Base-by-base conservation (phyloP, 306 rosid species). In the Cercis canadensis region DNA sequence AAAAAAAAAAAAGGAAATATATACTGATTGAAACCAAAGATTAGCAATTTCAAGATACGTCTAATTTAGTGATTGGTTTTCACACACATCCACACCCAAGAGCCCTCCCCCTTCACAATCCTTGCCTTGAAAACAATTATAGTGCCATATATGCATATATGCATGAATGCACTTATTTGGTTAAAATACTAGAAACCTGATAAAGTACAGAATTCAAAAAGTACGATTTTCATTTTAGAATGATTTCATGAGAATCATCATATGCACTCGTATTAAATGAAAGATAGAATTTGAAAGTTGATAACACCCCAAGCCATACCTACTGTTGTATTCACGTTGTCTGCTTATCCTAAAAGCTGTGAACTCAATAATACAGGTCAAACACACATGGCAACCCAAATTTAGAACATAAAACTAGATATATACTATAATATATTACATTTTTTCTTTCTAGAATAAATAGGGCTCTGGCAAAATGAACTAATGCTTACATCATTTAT, bases 401-500 rank as follows among this genome's bases (percentile, higher is more conserved):
- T 39, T 24, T 16, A 50, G 46, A 47, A 70, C 41, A 8, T n/a
- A 55, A 24, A 45, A 40, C 31, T 11, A 37, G 52, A 67, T 8
- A 37, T 15, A 15, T 21, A 37, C 43, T 29, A 6, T 39, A 44
- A 32, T n/a, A 46, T 21, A 40, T 10, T 31, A 12, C 12, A 53
- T 19, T 15, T 29, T 45, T 12, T 6, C 33, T n/a, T n/a, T 11
- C n/a, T 19, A 46, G 16, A 65, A 36, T 3, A 0, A 11, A 57
- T 21, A 57, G 46, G 39, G 21, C 45, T 36, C 34, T 34, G 19
- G 6, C 41, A 66, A 21, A n/a, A 32, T 32, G 37, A 11, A 2
- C 16, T 37, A 53, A 41, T 58, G 11, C 33, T 50, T 21, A 39
- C 64, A 57, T 39, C 47, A 57, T 33, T 47, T 0, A 63, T 70